Base-by-base conservation (phyloP, 2,329 filamentous ascomycete genomes). In the Penicillium sp. region DNA sequence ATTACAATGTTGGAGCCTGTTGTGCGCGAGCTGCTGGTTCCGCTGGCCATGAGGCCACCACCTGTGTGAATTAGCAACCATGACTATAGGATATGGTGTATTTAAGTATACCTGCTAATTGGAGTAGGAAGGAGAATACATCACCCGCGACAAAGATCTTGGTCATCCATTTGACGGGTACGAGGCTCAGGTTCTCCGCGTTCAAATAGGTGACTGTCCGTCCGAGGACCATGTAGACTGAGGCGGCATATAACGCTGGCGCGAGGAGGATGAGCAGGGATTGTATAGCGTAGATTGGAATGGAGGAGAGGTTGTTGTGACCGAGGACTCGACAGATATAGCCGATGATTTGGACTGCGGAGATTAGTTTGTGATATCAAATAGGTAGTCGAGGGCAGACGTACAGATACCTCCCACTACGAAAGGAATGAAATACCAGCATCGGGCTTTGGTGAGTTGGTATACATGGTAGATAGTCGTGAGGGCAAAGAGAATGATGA, bases 401-500 rank as follows among this genome's bases (percentile, higher is more conserved):
- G 43, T 61, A 72, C 70, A 69, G 3, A 69, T 18, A 23, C 69
- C 64, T 9, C 70, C 70, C 5, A 71, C 45, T 5, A 61, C 50
- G 14, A 73, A 72, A 1, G 62, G 53, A 10, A 64, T 55, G 32
- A 76, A 76, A 54, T 75, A 80, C 69, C 74, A 78, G 9, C 70
- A 72, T 27, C 69, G 64, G 2, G 69, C 69, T 22, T 64, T 70
- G 16, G 69, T 55, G 34, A 77, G 65, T 22, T 69, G 68, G 48
- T 62, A 74, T 1, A 55, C 50, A 49, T 80, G 76, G 1, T 60
- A 52, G 0, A 57, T 40, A 1, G 77, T 75, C 5, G 71, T 56
- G 5, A 70, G 38, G 16, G 57, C 43, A 55, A 79, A 79, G 1
- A 81, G 57, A 22, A 72, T 50, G 8, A 66, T 59, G 48, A 78